Evolutionary conservation across 441 rosid genomes (phyloP), one percentile per base, ranked within the genome.

Genomic region (Arabidopsis lyrata): DNA sequence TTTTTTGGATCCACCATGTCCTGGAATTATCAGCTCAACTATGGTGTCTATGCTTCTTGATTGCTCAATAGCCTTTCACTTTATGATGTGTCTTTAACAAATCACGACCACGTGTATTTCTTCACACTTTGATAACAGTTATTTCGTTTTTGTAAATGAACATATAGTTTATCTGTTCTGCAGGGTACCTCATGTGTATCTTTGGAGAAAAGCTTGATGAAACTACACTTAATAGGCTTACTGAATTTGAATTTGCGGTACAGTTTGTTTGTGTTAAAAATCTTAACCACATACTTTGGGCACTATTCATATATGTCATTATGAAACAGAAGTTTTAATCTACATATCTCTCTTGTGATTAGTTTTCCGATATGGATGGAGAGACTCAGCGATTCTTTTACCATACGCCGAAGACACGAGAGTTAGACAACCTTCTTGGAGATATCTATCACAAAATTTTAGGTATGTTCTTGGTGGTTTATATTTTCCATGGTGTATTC

Each of bases 361-460:
- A 95, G 99, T 92, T 95, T 78, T 83, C 91, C 6, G 93, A 95
- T 79, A 72, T 67, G 74, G 97, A 87, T 80, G 96, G 86, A 67
- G 95, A 90, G 82, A 86, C 81, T 73, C 81, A 79, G 81, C 85
- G 91, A 78, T 95, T 81, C 80, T 93, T 90, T 78, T 93, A 95
- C 81, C 98, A 80, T 63, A 91, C 96, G 16, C 83, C 93, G 38
- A 95, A 91, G 87, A 93, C 99, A 69, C 81, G 91, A 70, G 98
- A 95, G 82, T 73, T 95, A 83, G 97, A 91, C 78, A 81, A 83
- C 66, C 89, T 88, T 79, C 90, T 93, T 58, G 98, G 99, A 79
- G 99, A 95, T 80, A 87, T 95, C 77, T 93, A 93, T 81, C 99
- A 95, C 72, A 95, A 95, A 85, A 88, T 90, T 76, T 78, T 95